Evolutionary conservation across 352 stramenopile species (phyloP).

Genomic region (Paralagenidium karlingii): DNA sequence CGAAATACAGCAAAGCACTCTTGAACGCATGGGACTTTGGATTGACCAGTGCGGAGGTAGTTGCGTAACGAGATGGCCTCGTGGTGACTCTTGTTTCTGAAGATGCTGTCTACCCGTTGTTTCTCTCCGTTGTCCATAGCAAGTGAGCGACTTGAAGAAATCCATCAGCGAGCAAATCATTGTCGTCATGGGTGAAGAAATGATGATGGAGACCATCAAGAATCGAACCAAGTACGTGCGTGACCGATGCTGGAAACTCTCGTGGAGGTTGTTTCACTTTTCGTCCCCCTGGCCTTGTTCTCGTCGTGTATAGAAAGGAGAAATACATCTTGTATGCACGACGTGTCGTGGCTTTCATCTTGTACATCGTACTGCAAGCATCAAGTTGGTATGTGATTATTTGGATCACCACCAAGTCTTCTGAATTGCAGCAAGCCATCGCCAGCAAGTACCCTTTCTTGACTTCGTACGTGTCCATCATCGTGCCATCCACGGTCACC

Average conservation of each 20-base stretch:
- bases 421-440: constrained; percentile 34
- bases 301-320: constrained; percentile 17
- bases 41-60: constrained; percentile 21
- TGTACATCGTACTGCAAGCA: constrained; percentile 54
- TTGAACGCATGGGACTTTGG: constrained; percentile 71
- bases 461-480: constrained; percentile 35
- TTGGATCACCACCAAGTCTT: constrained; percentile 50
- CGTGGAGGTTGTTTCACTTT: neutral
- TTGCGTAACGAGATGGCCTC: neutral
- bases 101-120: neutral
- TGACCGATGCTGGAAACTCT: neutral
- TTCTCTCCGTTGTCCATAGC: constrained; percentile 14
- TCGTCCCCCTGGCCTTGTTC: neutral
- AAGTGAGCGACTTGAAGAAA: constrained; percentile 41
- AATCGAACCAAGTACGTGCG: constrained; percentile 27
- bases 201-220: constrained; percentile 28
- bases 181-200: constrained; percentile 38
- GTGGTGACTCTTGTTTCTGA: neutral
- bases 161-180: constrained; percentile 48
- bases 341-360: constrained; percentile 24
- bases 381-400: constrained; percentile 64
- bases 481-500: constrained; percentile 58
- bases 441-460: constrained; percentile 22
- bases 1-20: constrained; percentile 41
- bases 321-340: constrained; percentile 40